Percentiles rank a stretch among this genome's conserved stretches.
Evolutionary conservation across 345 rosid genomes (phyloP).

Genomic region (Dipteronia dyeriana): DNA sequence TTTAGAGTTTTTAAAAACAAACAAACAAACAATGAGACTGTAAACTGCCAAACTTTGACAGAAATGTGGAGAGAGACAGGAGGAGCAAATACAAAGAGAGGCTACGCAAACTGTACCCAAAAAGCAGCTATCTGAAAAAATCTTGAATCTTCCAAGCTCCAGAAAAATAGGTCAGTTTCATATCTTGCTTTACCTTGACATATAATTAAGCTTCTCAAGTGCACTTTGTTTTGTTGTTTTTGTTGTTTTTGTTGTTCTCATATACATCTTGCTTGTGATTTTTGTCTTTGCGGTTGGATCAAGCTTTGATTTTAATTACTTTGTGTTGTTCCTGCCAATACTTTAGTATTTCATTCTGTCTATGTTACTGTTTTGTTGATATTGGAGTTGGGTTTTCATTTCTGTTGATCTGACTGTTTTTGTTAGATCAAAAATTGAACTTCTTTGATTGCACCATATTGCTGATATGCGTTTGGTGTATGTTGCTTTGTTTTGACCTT

Average conservation of each 20-base stretch:
- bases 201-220: background rate
- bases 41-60: background rate
- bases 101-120: too few species aligned
- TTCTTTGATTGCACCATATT: background rate
- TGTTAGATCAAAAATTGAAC: background rate
- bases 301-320: background rate
- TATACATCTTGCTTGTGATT: background rate
- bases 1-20: too few species aligned
- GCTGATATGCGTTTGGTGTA: background rate
- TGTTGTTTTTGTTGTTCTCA: background rate
- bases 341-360: background rate
- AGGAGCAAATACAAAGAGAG: background rate
- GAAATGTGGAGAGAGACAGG: background rate
- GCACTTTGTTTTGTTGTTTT: background rate
- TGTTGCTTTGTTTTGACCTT: background rate
- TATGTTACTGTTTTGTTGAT: background rate
- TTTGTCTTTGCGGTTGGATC: background rate
- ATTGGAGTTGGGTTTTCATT: background rate
- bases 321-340: background rate
- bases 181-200: background rate
- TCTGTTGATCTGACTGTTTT: background rate
- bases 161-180: background rate
- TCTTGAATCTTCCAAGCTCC: slow-evolving; percentile 11
- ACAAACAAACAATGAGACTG: background rate
- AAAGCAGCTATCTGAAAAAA: background rate